Base-by-base conservation (phyloP, 2,329 filamentous ascomycete species). In the Aspergillus piperis region DNA sequence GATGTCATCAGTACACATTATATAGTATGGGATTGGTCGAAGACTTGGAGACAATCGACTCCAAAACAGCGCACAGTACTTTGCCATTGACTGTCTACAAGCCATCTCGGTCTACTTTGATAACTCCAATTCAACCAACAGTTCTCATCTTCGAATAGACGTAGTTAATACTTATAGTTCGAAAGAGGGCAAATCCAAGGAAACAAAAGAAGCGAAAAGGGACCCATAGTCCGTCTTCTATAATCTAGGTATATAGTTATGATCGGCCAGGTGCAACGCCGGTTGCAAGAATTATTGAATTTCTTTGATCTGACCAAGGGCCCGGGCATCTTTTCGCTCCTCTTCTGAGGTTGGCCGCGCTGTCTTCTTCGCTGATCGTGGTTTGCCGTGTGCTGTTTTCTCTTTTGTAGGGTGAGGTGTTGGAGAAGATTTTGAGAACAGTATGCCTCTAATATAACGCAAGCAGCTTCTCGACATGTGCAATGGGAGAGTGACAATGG, bases 401-500 rank as follows among this genome's bases (percentile, higher is more conserved):
- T 66, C 70, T 36, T 73, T 75, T 10, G 51, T 53, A 1, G 44
- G 10, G 17, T 54, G 63, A 17, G 41, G 3, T 4, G 49, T 50
- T n/a, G 44, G 56, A 5, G 39, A 23, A 6, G 58, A 30, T 17
- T 48, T 49, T 6, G 53, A 42, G 13, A 53, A 30, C 17, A 62
- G 42, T 27, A 53, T 36, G n/a, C 41, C 53, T 30, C 52, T 63
- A 19, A 60, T 49, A 19, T 55, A 59, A 7, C 55, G 52, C 23
- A 73, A 44, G 57, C 68, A 70, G 27, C 62, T 59, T 21, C 53
- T 64, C 1, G 61, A 61, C 13, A 71, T 56, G 6, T 68, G 71
- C 8, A 68, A 62, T 1, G 78, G 78, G 3, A 80, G 57, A 23
- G 62, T 68, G 13, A 69, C 48, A 10, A 77, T 32, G 1, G 71